phyloP scores from a whole-genome alignment of 495 filamentous ascomycete genomes.

The Arthonia radiata region DNA sequence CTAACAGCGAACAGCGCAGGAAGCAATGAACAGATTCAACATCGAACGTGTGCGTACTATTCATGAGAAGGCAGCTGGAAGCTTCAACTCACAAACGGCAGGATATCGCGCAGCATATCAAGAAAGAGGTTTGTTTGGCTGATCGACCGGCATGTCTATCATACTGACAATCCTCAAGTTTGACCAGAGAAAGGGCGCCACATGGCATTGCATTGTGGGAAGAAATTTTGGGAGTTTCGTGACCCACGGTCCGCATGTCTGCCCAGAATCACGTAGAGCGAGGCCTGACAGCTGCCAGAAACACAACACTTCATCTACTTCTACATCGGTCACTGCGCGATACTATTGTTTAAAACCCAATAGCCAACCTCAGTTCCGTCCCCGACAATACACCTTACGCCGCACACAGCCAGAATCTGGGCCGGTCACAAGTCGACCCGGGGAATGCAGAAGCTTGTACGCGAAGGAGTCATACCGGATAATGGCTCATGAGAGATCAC shows the following conservation, averaged over 20 bases:
- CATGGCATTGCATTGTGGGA: conserved; percentile 97
- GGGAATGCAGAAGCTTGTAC: no score
- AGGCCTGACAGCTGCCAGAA: no score
- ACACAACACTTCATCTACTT: conserved; percentile 99
- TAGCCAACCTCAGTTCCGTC: no score
- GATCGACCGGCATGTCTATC: conserved; percentile 1
- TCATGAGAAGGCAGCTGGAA: not conserved
- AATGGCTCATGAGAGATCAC: no score
- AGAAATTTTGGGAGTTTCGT: conserved; percentile 98
- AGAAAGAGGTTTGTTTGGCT: conserved; percentile 62
- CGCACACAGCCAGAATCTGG: no score
- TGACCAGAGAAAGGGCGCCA: conserved; percentile 72
- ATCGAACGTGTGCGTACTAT: conserved; percentile 57
- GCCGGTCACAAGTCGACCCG: no score
- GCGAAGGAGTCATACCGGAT: no score
- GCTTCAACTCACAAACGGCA: conserved; percentile 11
- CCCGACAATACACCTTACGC: no score
- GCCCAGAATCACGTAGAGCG: no score
- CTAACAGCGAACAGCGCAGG: conserved; percentile 34
- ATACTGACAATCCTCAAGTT: conserved; percentile 28
- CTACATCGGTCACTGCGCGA: conserved; percentile 94
- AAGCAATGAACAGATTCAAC: conserved; percentile 77
- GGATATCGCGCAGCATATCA: conserved; percentile 95
- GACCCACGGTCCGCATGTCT: conserved; percentile 71
- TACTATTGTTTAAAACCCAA: conserved; percentile 98